A percentile compares a stretch with the other conserved stretches of the same genome.
These are phyloP conservation scores for Beauveria sp. DNA, from an alignment of 2,329 filamentous ascomycete genomes.

Conservation along the genomic window DNA sequence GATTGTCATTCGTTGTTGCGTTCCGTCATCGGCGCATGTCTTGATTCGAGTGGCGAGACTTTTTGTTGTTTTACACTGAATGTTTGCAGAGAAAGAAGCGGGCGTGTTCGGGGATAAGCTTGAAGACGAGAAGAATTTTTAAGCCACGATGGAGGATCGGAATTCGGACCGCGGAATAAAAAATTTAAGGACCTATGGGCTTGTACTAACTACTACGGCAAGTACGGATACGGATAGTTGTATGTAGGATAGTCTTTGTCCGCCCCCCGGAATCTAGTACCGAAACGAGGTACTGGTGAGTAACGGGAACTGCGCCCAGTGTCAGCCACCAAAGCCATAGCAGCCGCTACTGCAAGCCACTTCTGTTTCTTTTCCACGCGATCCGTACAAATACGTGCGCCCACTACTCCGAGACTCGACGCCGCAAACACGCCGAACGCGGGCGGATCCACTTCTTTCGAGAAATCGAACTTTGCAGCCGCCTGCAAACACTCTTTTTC, in stretches of 20 bases:
- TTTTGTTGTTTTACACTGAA: neutral
- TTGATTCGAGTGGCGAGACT: neutral
- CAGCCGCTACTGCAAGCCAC: neutral
- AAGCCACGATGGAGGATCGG: no score
- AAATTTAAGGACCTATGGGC: no score
- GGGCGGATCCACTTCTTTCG: neutral
- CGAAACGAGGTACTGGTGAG: no score
- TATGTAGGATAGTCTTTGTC: no score
- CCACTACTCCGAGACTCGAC: neutral
- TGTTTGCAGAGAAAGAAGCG: neutral
- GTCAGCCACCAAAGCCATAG: neutral
- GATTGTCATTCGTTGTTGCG: neutral
- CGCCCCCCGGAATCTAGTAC: no score
- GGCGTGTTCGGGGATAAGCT: neutral
- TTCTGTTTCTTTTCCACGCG: neutral
- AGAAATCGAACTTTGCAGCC: neutral
- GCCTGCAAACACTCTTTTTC: neutral
- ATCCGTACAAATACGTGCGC: neutral
- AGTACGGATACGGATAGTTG: no score
- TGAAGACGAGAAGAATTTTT: no score
- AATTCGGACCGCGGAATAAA: no score
- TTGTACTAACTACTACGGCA: no score
- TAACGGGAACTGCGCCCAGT: no score
- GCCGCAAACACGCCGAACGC: conserved; percentile 7
- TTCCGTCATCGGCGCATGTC: neutral